Evolutionary conservation across 768 basidiomycete species (phyloP), one percentile per base, ranked within the genome.

Genomic region (Porpolomopsis calyptriformis): DNA sequence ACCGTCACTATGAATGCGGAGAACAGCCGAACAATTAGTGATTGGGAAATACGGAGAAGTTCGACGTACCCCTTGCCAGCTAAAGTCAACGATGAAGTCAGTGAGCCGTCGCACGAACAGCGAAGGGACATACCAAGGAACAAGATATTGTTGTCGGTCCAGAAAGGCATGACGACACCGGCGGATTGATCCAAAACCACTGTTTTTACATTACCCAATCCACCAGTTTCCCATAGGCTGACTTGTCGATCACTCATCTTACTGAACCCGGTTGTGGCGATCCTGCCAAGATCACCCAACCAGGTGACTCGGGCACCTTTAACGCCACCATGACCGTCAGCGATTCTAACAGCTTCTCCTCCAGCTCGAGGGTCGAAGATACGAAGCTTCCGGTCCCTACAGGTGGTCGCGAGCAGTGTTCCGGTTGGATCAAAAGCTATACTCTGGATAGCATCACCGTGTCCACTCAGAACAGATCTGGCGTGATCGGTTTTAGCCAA

Each of bases 81-180:
- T 78, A 49, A 34, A 48, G 44, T 40, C 50, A 40, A 33, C 50
- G 40, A 20, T 27, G 39, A 42, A 33, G 49, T 43, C 24, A 40
- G 46, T 36, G 23, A 46, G 1, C 10, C 20, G 19, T 26, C 18
- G 40, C 45, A 40, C 5, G 31, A 18, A 16, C 2, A 39, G 12
- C 4, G n/a, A 16, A 42, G 26, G 3, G 3, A 64, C 76, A 26
- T 42, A 81, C 78, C 80, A 48, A 89, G 70, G 76, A 91, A 89
- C 35, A 92, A 66, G 45, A 96, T 85, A 53, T 87, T 85, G 61
- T 94, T 97, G 54, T 94, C 92, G 34, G 78, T 81, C 82, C 89
- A 98, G 79, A 96, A 96, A 2, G 94, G 94, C 92, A 98, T 98
- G 35, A 93, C 62, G 8, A 94, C 89, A 31, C 94, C 94, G 43